Conservation (phyloP, 129 eudicot genomes). For the Flaveria sonorensis region DNA sequence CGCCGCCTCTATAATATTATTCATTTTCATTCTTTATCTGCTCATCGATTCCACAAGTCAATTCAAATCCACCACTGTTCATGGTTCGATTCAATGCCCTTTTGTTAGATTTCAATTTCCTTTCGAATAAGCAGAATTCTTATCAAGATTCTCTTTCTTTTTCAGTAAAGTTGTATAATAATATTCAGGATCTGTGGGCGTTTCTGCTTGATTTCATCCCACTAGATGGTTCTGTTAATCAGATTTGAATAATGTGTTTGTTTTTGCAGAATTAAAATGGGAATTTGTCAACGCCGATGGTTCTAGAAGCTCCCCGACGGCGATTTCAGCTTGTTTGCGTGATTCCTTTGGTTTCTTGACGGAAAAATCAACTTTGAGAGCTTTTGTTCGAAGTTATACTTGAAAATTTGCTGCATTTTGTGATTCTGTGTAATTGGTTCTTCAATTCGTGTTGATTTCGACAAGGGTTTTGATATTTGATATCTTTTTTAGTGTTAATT, state of each 20-base stretch:
- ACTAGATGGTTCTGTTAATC: neutral
- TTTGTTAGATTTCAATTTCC: slow-evolving; percentile 19
- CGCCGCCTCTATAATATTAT: slow-evolving; percentile 23
- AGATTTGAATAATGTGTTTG: slow-evolving; percentile 26
- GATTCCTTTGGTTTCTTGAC: slow-evolving; percentile 21
- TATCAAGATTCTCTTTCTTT: neutral
- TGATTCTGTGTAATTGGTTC: slow-evolving; percentile 10
- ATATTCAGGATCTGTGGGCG: slow-evolving; percentile 33
- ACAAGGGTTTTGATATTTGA: neutral
- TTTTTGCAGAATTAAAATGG: slow-evolving; percentile 27
- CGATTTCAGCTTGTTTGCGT: slow-evolving; percentile 17
- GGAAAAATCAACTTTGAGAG: neutral
- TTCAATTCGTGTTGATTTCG: neutral
- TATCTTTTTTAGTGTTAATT: neutral
- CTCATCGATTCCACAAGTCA: slow-evolving; percentile 10
- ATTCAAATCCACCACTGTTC: slow-evolving; percentile 19
- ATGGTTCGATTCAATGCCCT: neutral
- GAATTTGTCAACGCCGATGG: slow-evolving; percentile 29
- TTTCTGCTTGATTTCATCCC: slow-evolving; percentile 14
- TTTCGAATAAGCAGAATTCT: neutral
- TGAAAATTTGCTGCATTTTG: slow-evolving; percentile 19
- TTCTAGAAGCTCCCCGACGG: slow-evolving; percentile 36
- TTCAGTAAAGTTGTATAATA: neutral
- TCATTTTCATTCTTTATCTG: slow-evolving; percentile 10
- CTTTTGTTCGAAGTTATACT: neutral